A percentile compares a stretch with the other conserved stretches of the same genome.
Conservation (phyloP, 2,329 filamentous ascomycete genomes). For the Diaporthe nobilis region DNA sequence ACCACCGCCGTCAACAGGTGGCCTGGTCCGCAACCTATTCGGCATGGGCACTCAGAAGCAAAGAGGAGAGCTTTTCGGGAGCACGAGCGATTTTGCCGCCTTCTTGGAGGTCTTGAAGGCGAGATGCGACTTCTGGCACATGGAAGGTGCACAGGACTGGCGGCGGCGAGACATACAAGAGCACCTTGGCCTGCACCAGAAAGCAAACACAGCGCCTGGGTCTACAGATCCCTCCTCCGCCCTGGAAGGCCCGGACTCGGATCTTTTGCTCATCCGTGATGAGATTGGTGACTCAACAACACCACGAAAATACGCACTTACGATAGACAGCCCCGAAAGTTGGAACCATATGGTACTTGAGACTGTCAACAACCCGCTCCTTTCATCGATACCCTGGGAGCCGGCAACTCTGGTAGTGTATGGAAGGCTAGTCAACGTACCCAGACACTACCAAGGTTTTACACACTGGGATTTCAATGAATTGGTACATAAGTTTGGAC, state of each 20-base stretch:
- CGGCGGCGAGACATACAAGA: slow-evolving; percentile 65
- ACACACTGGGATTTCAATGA: slow-evolving; percentile 78
- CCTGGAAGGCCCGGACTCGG: slow-evolving; percentile 20
- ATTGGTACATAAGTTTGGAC: slow-evolving; percentile 78
- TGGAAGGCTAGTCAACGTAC: slow-evolving; percentile 73
- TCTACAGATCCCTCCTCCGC: not conserved
- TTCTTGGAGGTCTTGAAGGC: slow-evolving; percentile 84
- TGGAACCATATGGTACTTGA: slow-evolving; percentile 48
- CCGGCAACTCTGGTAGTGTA: slow-evolving; percentile 68
- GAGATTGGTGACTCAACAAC: slow-evolving; percentile 39
- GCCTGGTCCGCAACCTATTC: slow-evolving; percentile 64
- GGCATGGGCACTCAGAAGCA: slow-evolving; percentile 54
- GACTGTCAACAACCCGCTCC: slow-evolving; percentile 34
- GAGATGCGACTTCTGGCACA: slow-evolving; percentile 87
- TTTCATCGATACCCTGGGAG: slow-evolving; percentile 54
- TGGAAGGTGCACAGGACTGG: slow-evolving; percentile 82
- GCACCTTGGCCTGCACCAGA: slow-evolving; percentile 22
- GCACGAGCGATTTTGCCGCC: slow-evolving; percentile 79
- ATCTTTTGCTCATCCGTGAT: slow-evolving; percentile 33
- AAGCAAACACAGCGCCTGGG: not conserved
- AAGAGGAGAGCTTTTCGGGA: slow-evolving; percentile 67
- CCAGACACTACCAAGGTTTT: slow-evolving; percentile 69
- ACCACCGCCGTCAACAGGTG: slow-evolving; percentile 67
- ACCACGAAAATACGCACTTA: slow-evolving; percentile 49
- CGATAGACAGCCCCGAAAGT: slow-evolving; percentile 44